A percentile compares a stretch with the other conserved stretches of the same genome.
These are phyloP conservation scores for Stenogyne calaminthoides DNA, from an alignment of 305 asterid genomes.

Conservation along the genomic window DNA sequence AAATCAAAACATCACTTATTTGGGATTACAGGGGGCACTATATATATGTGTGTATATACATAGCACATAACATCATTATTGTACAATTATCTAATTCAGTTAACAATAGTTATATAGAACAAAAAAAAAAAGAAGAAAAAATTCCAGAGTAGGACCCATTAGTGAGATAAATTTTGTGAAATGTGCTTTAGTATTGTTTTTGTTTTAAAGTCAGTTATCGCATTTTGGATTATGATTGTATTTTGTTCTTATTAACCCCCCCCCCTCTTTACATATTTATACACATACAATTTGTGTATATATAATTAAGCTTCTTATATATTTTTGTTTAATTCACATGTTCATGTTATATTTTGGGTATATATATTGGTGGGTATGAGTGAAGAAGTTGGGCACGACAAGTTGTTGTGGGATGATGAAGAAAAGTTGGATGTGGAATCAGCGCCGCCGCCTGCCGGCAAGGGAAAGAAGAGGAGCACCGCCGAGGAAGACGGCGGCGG, in stretches of 20 bases:
- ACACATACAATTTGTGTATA: not conserved
- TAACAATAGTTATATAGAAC: not conserved
- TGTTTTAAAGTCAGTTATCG: conserved; percentile 54
- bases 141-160: conserved; percentile 20
- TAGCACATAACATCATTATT: too few species aligned
- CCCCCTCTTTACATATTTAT: not conserved
- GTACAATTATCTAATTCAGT: not conserved
- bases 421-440: conserved; percentile 18
- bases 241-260: conserved; percentile 30
- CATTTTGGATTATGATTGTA: conserved; percentile 58
- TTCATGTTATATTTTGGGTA: not conserved
- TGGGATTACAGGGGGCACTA: too few species aligned
- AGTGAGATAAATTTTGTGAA: not conserved
- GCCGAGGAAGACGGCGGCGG: conserved; percentile 27
- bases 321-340: not conserved
- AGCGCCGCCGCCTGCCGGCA: conserved; percentile 10
- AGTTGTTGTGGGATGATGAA: conserved; percentile 38
- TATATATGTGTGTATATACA: too few species aligned
- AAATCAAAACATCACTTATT: too few species aligned
- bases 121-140: not conserved
- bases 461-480: conserved; percentile 38
- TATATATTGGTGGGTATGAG: conserved; percentile 31
- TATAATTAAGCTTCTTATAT: not conserved
- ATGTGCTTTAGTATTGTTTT: conserved; percentile 37
- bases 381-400: conserved; percentile 33